Conservation (phyloP, 75 land plant species). For the Chamaecyparis obtusa region DNA sequence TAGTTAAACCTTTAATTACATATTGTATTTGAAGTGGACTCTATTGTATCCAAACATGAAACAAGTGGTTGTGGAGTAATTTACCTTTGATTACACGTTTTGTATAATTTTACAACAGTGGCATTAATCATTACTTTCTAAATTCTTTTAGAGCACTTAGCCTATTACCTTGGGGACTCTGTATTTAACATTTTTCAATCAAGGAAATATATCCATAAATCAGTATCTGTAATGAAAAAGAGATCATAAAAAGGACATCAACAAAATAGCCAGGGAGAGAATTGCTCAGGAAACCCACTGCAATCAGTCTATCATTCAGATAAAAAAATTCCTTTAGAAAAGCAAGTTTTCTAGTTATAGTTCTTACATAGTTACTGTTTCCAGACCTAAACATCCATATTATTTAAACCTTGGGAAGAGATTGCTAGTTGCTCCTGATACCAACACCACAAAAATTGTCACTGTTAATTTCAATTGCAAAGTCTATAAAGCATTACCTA, state of each 20-base stretch:
- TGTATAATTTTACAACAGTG: background rate
- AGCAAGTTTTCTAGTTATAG: no score
- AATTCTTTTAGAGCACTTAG: background rate
- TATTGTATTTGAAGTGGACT: background rate
- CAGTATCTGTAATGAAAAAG: background rate
- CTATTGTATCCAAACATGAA: background rate
- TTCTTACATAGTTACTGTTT: background rate
- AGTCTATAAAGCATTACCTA: background rate
- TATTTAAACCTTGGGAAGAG: background rate
- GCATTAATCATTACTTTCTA: background rate
- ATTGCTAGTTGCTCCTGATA: no score
- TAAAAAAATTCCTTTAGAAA: no score
- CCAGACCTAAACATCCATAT: background rate
- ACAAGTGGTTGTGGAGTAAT: background rate
- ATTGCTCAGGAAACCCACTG: background rate
- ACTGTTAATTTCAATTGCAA: background rate
- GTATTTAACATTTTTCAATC: background rate
- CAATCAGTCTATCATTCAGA: no score
- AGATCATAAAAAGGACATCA: background rate
- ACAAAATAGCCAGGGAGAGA: background rate
- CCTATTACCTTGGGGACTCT: background rate
- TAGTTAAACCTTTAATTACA: background rate
- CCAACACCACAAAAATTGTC: background rate
- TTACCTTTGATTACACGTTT: background rate
- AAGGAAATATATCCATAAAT: background rate